Evolutionary conservation across 805 yeast genomes (phyloP).

Genomic region (Wickerhamomyces chambardii): DNA sequence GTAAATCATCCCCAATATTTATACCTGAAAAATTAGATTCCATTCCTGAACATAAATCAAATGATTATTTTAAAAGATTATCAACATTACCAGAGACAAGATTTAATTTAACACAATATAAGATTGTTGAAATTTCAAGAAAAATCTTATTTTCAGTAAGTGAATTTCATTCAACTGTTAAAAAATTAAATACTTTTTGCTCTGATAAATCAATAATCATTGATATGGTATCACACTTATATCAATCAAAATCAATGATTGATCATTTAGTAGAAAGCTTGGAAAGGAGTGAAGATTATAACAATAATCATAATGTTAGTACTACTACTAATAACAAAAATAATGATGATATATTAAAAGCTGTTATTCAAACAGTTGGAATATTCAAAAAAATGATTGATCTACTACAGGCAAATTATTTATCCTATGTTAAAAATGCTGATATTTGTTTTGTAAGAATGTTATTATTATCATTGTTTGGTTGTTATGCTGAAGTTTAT

Average conservation of each 20-base stretch:
- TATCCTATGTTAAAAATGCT: conserved; percentile 39
- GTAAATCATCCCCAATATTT: conserved; percentile 5
- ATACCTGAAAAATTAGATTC: conserved; percentile 6
- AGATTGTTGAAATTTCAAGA: conserved; percentile 38
- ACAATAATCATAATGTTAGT: too few relatives aligned
- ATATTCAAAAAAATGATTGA: conserved; percentile 45
- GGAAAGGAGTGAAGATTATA: conserved; percentile 39
- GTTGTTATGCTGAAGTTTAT: conserved; percentile 56
- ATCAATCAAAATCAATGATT: conserved; percentile 42
- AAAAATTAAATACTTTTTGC: conserved; percentile 50
- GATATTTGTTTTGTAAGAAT: conserved; percentile 61
- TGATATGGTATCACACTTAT: conserved; percentile 41
- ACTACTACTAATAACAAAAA: conserved; percentile 13
- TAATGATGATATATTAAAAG: conserved; percentile 27
- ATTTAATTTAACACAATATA: conserved; percentile 8
- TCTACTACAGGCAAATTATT: conserved; percentile 37
- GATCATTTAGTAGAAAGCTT: conserved; percentile 49
- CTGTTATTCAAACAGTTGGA: conserved; percentile 25
- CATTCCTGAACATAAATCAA: conserved; percentile 36
- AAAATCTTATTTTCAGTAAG: conserved; percentile 54
- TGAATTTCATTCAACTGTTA: conserved; percentile 52
- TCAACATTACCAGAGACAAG: conserved; percentile 52
- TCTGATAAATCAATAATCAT: conserved; percentile 44
- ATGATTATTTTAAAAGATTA: conserved; percentile 56
- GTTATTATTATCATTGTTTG: conserved; percentile 49